Evolutionary conservation across 169 alveolate genomes (phyloP).

Genomic region (Plasmodium adleri): DNA sequence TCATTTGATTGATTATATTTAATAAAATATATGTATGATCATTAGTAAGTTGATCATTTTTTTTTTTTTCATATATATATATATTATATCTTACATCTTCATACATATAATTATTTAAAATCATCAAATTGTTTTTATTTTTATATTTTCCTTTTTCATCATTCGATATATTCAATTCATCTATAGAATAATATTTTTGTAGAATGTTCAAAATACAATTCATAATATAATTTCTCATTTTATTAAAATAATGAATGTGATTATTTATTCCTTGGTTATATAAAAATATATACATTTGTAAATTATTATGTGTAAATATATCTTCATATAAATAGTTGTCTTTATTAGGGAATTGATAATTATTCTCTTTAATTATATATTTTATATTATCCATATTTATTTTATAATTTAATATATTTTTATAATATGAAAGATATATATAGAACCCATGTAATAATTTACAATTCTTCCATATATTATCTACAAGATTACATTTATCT

Average conservation of each 20-base stretch:
- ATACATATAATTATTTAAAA: too few species aligned
- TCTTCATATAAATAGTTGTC: conserved; percentile 15
- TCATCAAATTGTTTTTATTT: background rate
- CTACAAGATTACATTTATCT: conserved; percentile 61
- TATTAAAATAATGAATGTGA: conserved; percentile 31
- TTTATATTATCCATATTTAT: background rate
- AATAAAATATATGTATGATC: conserved; percentile 34
- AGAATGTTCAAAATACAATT: conserved; percentile 14
- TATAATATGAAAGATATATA: conserved; percentile 15
- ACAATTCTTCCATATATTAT: conserved; percentile 68
- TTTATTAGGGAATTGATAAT: background rate
- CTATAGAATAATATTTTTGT: background rate
- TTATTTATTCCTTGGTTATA: conserved; percentile 27
- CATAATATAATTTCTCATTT: conserved; percentile 12
- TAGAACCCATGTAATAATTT: conserved; percentile 31
- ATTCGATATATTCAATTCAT: background rate
- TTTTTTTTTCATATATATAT: background rate
- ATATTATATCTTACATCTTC: background rate
- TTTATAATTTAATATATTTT: conserved; percentile 5
- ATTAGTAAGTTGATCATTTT: background rate
- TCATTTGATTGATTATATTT: conserved; percentile 45
- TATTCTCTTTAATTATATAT: background rate
- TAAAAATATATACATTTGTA: conserved; percentile 26
- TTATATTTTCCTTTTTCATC: conserved; percentile 1
- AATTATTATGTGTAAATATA: conserved; percentile 15